Base-by-base conservation (phyloP, 768 basidiomycete genomes). In the Strobilomyces confusus region DNA sequence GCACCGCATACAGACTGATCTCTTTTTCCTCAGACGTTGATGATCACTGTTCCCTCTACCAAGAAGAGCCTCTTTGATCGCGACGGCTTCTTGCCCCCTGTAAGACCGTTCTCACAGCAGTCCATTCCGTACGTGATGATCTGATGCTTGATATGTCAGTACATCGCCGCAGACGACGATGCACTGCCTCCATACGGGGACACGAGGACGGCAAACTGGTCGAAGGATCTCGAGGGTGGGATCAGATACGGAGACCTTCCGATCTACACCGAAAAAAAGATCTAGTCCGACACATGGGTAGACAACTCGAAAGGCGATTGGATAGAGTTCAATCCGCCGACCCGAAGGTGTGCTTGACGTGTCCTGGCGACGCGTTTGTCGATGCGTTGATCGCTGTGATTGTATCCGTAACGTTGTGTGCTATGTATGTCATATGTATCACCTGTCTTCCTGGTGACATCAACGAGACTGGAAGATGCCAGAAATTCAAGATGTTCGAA, bases 41-140 rank as follows among this genome's bases (percentile, higher is more conserved):
- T 48, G 19, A 66, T 80, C 42, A 72, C 67, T 5, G 63, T 76
- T 17, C 78, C 80, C 11, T 49, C 43, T 47, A 44, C 55, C 15
- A 58, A 59, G 29, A 58, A 34, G 33, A 61, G 75, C 30, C 53
- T 60, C 17, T 81, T 79, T 60, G 72, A 77, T 54, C 72, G 72
- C 4, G 70, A 74, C 32, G 72, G 73, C 7, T 67, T 63, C 57
- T 68, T 77, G 19, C 80, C 81, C 9, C 69, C 77, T 8, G 76
- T 77, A 56, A 62, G 73, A n/a, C 36, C 0, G 5, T 4, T 36
- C 37, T 25, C 17, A 14, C 4, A 29, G 7, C 25, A 17, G 17
- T 8, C 15, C 30, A 14, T 33, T 37, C 20, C 29, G 25, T 19
- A 15, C n/a, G 26, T 6, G 29, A 26, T 6, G 37, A 13, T 32